Conservation (phyloP, 2,329 filamentous ascomycete species). For the Talaromyces rugulosus region DNA sequence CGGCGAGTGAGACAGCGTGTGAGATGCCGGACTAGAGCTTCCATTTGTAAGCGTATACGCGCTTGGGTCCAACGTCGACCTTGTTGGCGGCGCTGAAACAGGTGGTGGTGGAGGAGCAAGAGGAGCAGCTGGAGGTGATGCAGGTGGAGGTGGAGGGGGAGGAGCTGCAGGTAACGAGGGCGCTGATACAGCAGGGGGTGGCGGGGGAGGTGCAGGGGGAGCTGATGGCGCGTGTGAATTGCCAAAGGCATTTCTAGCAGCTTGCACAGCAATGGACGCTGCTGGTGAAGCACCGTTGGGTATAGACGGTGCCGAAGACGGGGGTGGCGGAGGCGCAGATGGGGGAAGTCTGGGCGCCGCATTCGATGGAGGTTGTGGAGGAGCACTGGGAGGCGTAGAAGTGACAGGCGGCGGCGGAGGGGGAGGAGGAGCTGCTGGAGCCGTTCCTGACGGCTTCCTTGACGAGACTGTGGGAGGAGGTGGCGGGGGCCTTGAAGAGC, state of each 20-base stretch:
- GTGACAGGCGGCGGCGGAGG: slow-evolving; percentile 39
- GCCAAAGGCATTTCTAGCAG: slow-evolving; percentile 56
- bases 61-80: slow-evolving; percentile 65
- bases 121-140: slow-evolving; percentile 34
- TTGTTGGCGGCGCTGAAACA: slow-evolving; percentile 40
- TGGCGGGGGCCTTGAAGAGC: slow-evolving; percentile 46
- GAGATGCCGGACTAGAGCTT: slow-evolving; percentile 25
- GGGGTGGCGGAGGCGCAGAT: slow-evolving; percentile 34
- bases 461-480: slow-evolving; percentile 42
- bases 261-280: slow-evolving; percentile 54
- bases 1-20: slow-evolving; percentile 21
- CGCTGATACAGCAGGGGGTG: slow-evolving; percentile 34
- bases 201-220: slow-evolving; percentile 37
- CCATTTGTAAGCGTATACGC: slow-evolving; percentile 72
- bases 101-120: slow-evolving; percentile 28
- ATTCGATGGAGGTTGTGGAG: slow-evolving; percentile 38
- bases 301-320: slow-evolving; percentile 26
- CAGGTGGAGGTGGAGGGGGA: slow-evolving; percentile 44
- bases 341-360: slow-evolving; percentile 37
- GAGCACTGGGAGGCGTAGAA: slow-evolving; percentile 40
- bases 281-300: slow-evolving; percentile 38
- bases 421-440: slow-evolving; percentile 40
- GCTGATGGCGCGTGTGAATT: slow-evolving; percentile 40
- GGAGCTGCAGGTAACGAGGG: slow-evolving; percentile 46
- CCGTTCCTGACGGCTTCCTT: slow-evolving; percentile 54